Conservation (phyloP, 495 filamentous ascomycete genomes). For the Trichoderma reesei region DNA sequence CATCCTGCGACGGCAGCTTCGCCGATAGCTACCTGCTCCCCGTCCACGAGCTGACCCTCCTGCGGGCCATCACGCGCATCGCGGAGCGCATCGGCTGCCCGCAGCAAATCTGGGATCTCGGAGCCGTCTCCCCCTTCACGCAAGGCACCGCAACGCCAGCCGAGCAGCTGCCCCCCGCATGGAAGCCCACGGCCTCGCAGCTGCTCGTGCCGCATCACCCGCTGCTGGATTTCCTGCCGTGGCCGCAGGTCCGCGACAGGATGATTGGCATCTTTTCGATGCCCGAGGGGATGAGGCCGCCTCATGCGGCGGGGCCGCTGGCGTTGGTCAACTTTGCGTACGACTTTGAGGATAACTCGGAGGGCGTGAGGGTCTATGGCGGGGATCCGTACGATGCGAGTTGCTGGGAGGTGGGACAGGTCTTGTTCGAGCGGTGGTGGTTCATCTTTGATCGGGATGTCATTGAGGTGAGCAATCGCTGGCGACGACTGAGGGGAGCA, state of each 20-base stretch:
- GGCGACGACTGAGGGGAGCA: conserved; percentile 22
- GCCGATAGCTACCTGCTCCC: conserved; percentile 25
- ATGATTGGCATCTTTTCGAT: conserved; percentile 33
- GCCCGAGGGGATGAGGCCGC: conserved; percentile 28
- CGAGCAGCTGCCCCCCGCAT: conserved; percentile 16
- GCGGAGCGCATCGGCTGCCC: conserved; percentile 19
- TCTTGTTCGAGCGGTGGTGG: conserved; percentile 42
- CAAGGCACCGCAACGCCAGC: conserved; percentile 11
- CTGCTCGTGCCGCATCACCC: conserved; percentile 37
- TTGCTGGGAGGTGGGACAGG: conserved; percentile 39
- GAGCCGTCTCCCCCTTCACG: conserved; percentile 16
- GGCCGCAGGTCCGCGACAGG: conserved; percentile 37
- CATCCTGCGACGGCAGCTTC: conserved; percentile 7
- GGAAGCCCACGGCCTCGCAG: conserved; percentile 22
- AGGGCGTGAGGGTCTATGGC: conserved; percentile 32
- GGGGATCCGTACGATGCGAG: conserved; percentile 24
- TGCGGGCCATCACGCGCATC: conserved; percentile 19
- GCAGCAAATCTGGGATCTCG: conserved; percentile 15
- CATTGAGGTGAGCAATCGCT: conserved; percentile 32
- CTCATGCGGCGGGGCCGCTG: conserved; percentile 26
- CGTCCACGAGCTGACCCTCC: conserved; percentile 19
- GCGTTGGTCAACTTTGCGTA: conserved; percentile 31
- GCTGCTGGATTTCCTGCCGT: conserved; percentile 39
- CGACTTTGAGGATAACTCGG: conserved; percentile 39
- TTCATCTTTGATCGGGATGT: conserved; percentile 37